phyloP scores from a whole-genome alignment of 805 yeast species.

The Yarrowia divulgata region DNA sequence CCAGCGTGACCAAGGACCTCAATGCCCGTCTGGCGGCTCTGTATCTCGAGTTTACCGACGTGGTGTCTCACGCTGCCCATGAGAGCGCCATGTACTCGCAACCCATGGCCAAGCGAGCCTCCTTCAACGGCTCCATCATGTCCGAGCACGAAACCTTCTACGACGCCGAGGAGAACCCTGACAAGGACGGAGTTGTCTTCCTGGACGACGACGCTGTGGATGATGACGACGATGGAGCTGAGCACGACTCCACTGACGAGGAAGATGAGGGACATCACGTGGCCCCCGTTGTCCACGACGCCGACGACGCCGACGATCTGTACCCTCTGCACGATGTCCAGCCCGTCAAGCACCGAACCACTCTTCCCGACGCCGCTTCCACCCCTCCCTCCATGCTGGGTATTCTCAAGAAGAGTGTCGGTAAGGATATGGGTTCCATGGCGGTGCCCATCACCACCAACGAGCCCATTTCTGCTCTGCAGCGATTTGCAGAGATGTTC shows the following conservation, averaged over 20 bases:
- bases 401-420: conserved; percentile 86
- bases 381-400: conserved; percentile 84
- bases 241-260: conserved; percentile 39
- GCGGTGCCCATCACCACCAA: conserved; percentile 95
- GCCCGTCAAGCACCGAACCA: conserved; percentile 61
- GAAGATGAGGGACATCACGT: conserved; percentile 41
- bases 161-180: conserved; percentile 42
- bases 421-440: conserved; percentile 79
- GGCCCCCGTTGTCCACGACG: conserved; percentile 40
- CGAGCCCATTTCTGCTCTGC: conserved; percentile 87
- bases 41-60: conserved; percentile 26
- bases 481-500: conserved; percentile 76
- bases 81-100: conserved; percentile 24
- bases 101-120: conserved; percentile 38
- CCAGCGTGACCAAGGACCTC: conserved; percentile 17
- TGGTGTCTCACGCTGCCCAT: conserved; percentile 16
- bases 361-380: conserved; percentile 61
- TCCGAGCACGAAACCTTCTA: conserved; percentile 44
- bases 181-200: conserved; percentile 43
- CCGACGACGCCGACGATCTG: conserved; percentile 49
- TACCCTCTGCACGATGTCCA: conserved; percentile 67
- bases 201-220: conserved; percentile 43
- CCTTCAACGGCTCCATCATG: conserved; percentile 42
- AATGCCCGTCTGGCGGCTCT: conserved; percentile 19
- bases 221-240: conserved; percentile 43